Conservation (phyloP, 352 stramenopile species). For the Phytophthora podocarpi region DNA sequence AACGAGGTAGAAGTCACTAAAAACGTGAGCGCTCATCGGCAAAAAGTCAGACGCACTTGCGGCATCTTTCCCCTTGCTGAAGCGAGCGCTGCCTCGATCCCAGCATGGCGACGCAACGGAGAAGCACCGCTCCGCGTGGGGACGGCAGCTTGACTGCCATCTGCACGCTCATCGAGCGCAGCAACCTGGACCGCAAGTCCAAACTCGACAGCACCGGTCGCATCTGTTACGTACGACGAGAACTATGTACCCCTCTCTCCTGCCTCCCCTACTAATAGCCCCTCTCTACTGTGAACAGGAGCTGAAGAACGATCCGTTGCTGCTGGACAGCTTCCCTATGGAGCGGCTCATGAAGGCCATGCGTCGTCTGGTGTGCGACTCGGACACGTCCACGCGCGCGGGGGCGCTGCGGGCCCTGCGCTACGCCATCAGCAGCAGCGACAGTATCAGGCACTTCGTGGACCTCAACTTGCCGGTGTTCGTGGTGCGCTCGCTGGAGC, state of each 20-base stretch:
- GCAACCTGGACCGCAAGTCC: constrained; percentile 84
- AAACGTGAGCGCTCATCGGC: no score
- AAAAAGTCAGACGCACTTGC: constrained; percentile 5
- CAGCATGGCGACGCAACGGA: constrained; percentile 41
- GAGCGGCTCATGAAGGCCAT: constrained; percentile 83
- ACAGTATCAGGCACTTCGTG: constrained; percentile 67
- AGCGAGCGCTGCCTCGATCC: neutral
- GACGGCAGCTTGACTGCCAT: constrained; percentile 76
- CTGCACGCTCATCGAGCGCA: constrained; percentile 84
- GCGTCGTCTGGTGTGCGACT: constrained; percentile 75
- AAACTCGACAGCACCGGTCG: constrained; percentile 88
- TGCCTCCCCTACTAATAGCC: neutral
- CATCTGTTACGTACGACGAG: constrained; percentile 70
- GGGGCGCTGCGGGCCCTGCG: constrained; percentile 80
- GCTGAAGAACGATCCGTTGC: constrained; percentile 85
- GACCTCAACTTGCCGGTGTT: constrained; percentile 83
- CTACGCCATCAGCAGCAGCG: constrained; percentile 84
- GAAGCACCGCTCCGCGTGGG: constrained; percentile 40
- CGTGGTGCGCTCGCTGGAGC: constrained; percentile 82
- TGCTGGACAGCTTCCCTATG: constrained; percentile 83
- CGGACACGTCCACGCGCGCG: constrained; percentile 78
- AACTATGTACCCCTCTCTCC: no score
- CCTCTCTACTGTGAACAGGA: constrained; percentile 41
- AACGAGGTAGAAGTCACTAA: no score
- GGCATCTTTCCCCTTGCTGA: constrained; percentile 15